Conservation (phyloP, 768 basidiomycete genomes). For the Suillus paluster region DNA sequence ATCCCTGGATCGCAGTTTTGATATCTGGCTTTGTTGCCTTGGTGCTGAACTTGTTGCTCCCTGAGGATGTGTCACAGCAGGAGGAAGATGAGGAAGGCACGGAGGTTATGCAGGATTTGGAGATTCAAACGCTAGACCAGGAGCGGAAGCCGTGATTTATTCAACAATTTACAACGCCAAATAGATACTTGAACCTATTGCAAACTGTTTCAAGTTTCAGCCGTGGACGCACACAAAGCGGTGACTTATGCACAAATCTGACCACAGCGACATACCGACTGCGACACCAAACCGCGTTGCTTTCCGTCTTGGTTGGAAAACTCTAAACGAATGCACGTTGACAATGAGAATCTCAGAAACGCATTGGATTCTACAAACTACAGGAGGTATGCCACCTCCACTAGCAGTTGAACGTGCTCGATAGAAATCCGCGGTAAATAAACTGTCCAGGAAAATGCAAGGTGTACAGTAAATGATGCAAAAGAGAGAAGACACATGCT, state of each 20-base stretch:
- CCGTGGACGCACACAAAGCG: no score
- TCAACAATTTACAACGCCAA: no score
- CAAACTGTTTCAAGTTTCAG: no score
- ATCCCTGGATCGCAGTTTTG: slow-evolving; percentile 45
- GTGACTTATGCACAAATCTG: no score
- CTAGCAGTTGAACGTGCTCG: not conserved
- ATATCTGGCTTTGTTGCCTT: slow-evolving; percentile 61
- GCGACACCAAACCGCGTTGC: no score
- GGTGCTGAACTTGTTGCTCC: no score
- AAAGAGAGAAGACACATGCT: not conserved
- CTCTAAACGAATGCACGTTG: no score
- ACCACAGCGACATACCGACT: no score
- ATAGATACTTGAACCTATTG: no score
- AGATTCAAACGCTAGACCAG: slow-evolving; percentile 8
- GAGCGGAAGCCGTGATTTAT: not conserved
- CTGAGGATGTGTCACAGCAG: slow-evolving; percentile 34
- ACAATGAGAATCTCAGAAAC: no score
- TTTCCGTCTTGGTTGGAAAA: no score
- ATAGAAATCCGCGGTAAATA: not conserved
- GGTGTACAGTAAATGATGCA: slow-evolving; percentile 12
- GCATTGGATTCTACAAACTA: not conserved
- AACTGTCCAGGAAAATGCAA: no score
- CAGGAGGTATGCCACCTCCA: not conserved
- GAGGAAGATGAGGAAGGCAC: slow-evolving; percentile 29
- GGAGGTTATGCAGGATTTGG: slow-evolving; percentile 30